phyloP scores from a whole-genome alignment of 2,329 filamentous ascomycete genomes.

The Zopfia rhizophila region DNA sequence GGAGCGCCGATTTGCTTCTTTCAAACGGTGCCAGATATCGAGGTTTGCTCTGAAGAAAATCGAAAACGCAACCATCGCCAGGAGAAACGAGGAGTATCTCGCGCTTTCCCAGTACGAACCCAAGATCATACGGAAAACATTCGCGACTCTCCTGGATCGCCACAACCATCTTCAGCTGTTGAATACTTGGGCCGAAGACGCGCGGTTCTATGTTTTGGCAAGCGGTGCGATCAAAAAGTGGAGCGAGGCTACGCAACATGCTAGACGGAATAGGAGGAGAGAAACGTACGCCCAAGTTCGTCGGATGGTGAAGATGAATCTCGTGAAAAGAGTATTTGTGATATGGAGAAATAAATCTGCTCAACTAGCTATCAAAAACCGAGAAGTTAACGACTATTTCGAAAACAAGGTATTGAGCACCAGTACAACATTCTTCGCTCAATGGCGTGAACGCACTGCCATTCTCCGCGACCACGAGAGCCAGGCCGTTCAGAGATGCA shows the following conservation, averaged over 20 bases:
- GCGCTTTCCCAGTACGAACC: conserved; percentile 55
- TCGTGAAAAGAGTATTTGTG: conserved; percentile 57
- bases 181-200: conserved; percentile 64
- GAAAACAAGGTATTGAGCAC: conserved; percentile 31
- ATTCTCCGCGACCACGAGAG: conserved; percentile 26
- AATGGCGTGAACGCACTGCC: conserved; percentile 56
- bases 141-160: conserved; percentile 49
- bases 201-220: conserved; percentile 65
- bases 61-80: conserved; percentile 35
- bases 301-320: conserved; percentile 63
- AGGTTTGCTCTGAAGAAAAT: conserved; percentile 39
- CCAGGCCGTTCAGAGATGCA: conserved; percentile 38
- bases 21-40: conserved; percentile 42
- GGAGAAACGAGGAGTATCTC: conserved; percentile 43
- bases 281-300: conserved; percentile 66
- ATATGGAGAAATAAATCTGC: conserved; percentile 46
- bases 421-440: conserved; percentile 50
- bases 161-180: conserved; percentile 59
- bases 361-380: conserved; percentile 22
- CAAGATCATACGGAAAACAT: conserved; percentile 49
- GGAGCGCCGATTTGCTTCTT: conserved; percentile 41
- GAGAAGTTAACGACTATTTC: conserved; percentile 44
- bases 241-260: conserved; percentile 61
- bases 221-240: conserved; percentile 62
- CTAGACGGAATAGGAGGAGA: conserved; percentile 63